phyloP scores from a whole-genome alignment of 257 asterid species.

The Solanum piurae region DNA sequence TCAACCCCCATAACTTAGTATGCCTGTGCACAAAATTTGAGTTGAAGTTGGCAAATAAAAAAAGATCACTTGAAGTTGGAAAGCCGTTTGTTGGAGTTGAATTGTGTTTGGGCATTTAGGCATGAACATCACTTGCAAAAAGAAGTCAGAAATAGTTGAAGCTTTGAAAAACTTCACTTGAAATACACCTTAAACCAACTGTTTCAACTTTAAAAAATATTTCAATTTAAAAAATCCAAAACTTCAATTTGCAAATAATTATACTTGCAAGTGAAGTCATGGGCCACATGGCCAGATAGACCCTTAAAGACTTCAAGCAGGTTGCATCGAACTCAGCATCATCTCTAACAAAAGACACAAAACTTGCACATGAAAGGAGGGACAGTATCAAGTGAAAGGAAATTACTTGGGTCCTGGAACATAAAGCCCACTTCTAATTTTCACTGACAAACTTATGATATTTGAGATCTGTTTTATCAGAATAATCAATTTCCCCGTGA shows the following conservation, averaged over 20 bases:
- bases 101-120: neutral
- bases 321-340: neutral
- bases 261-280: neutral
- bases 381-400: neutral
- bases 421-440: neutral
- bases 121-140: neutral
- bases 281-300: neutral
- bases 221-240: neutral
- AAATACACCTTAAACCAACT: neutral
- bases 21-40: neutral
- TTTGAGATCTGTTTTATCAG: neutral
- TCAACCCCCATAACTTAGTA: neutral
- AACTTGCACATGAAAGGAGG: neutral
- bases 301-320: neutral
- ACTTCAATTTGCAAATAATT: neutral
- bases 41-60: neutral
- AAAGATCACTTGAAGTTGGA: neutral
- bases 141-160: neutral
- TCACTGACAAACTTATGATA: neutral
- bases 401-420: neutral
- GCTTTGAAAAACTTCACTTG: neutral
- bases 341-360: neutral
- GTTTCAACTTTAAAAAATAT: neutral
- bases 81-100: neutral
- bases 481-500: neutral